Evolutionary conservation across 495 filamentous ascomycete genomes (phyloP).

Genomic region (Aspergillus biplanus): DNA sequence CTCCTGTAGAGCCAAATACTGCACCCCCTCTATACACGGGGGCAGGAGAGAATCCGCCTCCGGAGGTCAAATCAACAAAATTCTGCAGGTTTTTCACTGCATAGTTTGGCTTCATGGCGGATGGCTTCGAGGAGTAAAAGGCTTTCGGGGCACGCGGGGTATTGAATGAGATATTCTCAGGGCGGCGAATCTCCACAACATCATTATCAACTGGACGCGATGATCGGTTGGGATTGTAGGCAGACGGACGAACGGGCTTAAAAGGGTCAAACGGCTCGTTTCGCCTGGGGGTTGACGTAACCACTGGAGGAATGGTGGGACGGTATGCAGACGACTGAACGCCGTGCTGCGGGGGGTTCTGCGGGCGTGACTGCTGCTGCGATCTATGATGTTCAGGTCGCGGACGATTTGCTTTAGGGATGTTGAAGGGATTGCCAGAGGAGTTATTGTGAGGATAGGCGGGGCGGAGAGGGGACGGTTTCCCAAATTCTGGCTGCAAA

Average conservation of each 20-base stretch:
- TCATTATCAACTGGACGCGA: slow-evolving; percentile 31
- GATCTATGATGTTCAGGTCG: slow-evolving; percentile 55
- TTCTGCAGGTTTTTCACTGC: slow-evolving; percentile 43
- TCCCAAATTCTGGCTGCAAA: slow-evolving; percentile 60
- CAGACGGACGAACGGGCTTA: slow-evolving; percentile 46
- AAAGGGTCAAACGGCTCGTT: slow-evolving; percentile 46
- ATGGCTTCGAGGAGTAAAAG: slow-evolving; percentile 48
- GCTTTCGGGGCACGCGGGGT: slow-evolving; percentile 44
- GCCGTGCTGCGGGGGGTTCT: slow-evolving; percentile 24
- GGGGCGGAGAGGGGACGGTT: slow-evolving; percentile 56
- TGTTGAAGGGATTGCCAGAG: slow-evolving; percentile 53
- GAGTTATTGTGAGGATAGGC: slow-evolving; percentile 40
- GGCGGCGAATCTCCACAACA: slow-evolving; percentile 50
- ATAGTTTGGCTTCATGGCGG: slow-evolving; percentile 37
- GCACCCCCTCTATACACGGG: slow-evolving; percentile 27
- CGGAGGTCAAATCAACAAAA: slow-evolving; percentile 50
- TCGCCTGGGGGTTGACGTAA: slow-evolving; percentile 30
- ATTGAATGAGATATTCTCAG: slow-evolving; percentile 44
- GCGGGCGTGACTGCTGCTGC: slow-evolving; percentile 22
- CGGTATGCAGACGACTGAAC: slow-evolving; percentile 24
- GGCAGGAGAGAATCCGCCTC: slow-evolving; percentile 31
- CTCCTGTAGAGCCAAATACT: slow-evolving; percentile 53
- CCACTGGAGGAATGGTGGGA: slow-evolving; percentile 24
- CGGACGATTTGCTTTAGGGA: slow-evolving; percentile 51
- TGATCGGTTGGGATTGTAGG: slow-evolving; percentile 37